phyloP scores from a whole-genome alignment of 1,139 yeast genomes.

The Geotrichum citri-aurantii region DNA sequence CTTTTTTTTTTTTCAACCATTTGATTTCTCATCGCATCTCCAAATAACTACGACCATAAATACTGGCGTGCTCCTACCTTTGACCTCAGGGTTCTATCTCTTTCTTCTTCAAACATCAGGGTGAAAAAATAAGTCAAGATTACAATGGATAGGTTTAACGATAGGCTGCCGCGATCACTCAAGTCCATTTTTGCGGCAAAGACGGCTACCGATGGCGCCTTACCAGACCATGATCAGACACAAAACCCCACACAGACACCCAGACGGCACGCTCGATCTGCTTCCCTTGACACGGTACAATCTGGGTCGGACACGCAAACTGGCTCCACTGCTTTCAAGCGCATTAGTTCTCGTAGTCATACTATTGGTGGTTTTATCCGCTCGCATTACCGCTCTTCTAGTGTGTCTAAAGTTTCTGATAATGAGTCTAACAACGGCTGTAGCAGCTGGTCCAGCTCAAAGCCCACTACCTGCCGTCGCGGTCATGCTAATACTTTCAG shows the following conservation, averaged over 20 bases:
- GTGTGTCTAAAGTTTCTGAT: neutral
- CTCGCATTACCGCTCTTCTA: neutral
- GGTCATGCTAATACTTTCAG: neutral
- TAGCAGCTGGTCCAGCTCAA: neutral
- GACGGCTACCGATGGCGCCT: neutral
- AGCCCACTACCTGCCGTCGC: neutral
- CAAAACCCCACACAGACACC: neutral
- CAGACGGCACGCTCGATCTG: neutral
- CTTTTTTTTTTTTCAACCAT: no score
- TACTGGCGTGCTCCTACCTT: no score
- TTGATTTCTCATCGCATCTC: no score
- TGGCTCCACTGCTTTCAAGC: neutral
- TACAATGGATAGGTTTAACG: neutral
- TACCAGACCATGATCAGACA: neutral
- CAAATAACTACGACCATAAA: no score
- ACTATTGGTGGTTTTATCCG: neutral
- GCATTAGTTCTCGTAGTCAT: neutral
- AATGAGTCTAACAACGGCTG: neutral
- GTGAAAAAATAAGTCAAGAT: neutral
- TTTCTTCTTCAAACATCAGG: neutral
- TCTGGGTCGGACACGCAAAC: neutral
- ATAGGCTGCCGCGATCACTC: neutral
- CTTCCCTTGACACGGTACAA: neutral
- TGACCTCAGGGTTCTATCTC: neutral
- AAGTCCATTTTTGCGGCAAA: neutral